Evolutionary conservation across 768 basidiomycete genomes (phyloP).

Genomic region (Termitomyces heimii): DNA sequence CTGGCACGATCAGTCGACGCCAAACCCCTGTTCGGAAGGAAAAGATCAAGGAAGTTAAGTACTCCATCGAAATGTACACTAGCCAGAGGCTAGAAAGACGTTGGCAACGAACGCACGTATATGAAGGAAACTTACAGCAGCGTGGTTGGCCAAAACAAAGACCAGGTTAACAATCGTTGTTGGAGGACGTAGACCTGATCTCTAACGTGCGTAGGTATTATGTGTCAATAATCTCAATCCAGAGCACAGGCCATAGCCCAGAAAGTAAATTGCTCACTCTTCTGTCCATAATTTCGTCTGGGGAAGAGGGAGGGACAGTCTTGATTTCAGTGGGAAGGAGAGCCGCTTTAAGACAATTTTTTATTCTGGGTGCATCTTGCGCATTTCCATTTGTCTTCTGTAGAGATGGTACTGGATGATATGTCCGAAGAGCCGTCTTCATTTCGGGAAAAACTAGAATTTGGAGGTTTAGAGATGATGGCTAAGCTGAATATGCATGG

Average conservation of each 20-base stretch:
- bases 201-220: slow-evolving; percentile 29
- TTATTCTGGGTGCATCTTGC: slow-evolving; percentile 89
- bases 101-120: slow-evolving; percentile 3
- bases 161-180: slow-evolving; percentile 85
- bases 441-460: slow-evolving; percentile 79
- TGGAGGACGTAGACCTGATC: slow-evolving; percentile 58
- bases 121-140: slow-evolving; percentile 46
- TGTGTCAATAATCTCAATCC: slow-evolving; percentile 3
- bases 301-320: slow-evolving; percentile 61
- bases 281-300: slow-evolving; percentile 67
- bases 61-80: slow-evolving; percentile 68
- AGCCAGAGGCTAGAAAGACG: slow-evolving; percentile 43
- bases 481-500: background rate
- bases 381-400: slow-evolving; percentile 86
- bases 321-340: slow-evolving; percentile 65
- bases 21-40: slow-evolving; percentile 64
- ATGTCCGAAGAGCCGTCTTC: slow-evolving; percentile 71
- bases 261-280: slow-evolving; percentile 37
- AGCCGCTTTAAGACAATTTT: slow-evolving; percentile 83
- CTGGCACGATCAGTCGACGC: slow-evolving; percentile 68
- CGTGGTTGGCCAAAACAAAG: slow-evolving; percentile 77
- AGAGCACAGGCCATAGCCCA: slow-evolving; percentile 2
- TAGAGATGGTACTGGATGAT: slow-evolving; percentile 76
- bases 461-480: slow-evolving; percentile 8
- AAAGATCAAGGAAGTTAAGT: slow-evolving; percentile 78